phyloP scores from a whole-genome alignment of 108 stramenopile species.

The Skeletonema tropicum region DNA sequence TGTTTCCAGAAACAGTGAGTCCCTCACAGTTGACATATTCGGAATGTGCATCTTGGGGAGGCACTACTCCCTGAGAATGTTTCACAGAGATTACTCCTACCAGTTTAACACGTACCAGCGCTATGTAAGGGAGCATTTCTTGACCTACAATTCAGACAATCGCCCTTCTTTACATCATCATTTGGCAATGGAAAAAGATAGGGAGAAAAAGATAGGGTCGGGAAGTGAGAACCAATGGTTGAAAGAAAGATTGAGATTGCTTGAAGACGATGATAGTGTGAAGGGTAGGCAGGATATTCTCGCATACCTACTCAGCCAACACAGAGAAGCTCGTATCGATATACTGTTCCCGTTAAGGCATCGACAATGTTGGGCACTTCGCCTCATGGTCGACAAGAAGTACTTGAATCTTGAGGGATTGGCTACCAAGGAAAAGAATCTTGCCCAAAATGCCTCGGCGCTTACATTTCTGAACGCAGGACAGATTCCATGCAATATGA shows the following conservation, averaged over 20 bases:
- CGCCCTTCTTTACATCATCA: not conserved
- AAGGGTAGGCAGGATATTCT: not conserved
- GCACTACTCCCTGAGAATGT: not conserved
- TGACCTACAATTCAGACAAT: not conserved
- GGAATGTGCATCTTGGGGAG: not conserved
- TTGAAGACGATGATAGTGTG: not conserved
- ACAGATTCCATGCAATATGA: not conserved
- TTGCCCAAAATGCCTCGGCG: not conserved
- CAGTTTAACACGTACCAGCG: no score
- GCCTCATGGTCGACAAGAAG: constrained; percentile 12
- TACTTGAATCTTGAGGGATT: not conserved
- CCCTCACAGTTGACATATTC: not conserved
- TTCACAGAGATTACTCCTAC: no score
- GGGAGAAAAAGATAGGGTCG: no score
- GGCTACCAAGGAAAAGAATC: not conserved
- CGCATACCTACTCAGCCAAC: not conserved
- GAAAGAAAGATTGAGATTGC: not conserved
- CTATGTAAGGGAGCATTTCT: no score
- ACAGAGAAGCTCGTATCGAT: not conserved
- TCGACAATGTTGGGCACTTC: constrained; percentile 14
- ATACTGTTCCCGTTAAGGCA: not conserved
- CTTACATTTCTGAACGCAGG: not conserved
- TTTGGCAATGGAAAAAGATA: not conserved
- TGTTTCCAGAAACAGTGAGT: not conserved
- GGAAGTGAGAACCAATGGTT: no score